phyloP scores from a whole-genome alignment of 805 yeast species.

The Candida peoriensis region DNA sequence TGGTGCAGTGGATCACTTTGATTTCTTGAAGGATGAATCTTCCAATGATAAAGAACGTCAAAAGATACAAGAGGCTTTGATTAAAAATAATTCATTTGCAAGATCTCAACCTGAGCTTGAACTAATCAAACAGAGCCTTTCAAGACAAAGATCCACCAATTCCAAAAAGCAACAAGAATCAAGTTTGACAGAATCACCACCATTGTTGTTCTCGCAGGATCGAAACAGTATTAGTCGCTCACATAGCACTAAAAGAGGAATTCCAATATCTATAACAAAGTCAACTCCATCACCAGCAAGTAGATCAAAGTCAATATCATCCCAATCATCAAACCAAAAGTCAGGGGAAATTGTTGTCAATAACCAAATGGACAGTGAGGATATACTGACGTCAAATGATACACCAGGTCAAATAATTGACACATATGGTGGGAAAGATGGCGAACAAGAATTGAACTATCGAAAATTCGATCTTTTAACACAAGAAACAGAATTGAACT shows the following conservation, averaged over 20 bases:
- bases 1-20: too few relatives aligned
- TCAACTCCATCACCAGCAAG: too few relatives aligned
- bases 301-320: too few relatives aligned
- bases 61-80: constrained; percentile 4
- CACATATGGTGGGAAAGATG: too few relatives aligned
- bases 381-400: too few relatives aligned
- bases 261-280: not conserved
- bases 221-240: constrained; percentile 3
- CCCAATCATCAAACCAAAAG: too few relatives aligned
- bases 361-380: too few relatives aligned
- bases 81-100: constrained; percentile 3
- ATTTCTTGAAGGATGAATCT: too few relatives aligned
- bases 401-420: too few relatives aligned
- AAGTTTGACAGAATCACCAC: constrained; percentile 2
- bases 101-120: constrained; percentile 8
- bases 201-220: constrained; percentile 10
- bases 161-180: constrained; percentile 3
- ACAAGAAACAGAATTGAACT: constrained; percentile 12
- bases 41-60: constrained; percentile 2
- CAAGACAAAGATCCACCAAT: constrained; percentile 11
- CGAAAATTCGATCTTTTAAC: constrained; percentile 4
- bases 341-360: too few relatives aligned
- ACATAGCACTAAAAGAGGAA: not conserved
- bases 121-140: constrained; percentile 6
- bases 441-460: too few relatives aligned